A percentile compares a stretch with the other conserved stretches of the same genome.
Evolutionary conservation across 129 eudicot species (phyloP).

Genomic region (Mikania micrantha): DNA sequence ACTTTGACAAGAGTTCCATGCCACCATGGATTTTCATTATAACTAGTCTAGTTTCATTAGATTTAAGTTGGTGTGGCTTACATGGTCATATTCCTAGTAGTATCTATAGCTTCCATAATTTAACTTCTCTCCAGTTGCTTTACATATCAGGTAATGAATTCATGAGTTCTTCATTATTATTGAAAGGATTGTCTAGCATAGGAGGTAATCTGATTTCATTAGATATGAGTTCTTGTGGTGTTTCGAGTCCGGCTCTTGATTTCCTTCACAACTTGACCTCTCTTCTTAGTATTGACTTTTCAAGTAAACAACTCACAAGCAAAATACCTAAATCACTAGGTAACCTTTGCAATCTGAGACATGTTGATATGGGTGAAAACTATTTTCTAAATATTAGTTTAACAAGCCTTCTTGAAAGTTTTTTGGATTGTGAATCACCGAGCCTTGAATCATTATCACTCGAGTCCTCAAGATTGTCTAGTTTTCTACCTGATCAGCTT

Average conservation of each 20-base stretch:
- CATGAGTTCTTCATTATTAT: neutral
- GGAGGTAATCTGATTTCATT: constrained; percentile 8
- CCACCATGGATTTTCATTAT: neutral
- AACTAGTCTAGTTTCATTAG: neutral
- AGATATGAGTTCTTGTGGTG: constrained; percentile 1
- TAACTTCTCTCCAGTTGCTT: neutral
- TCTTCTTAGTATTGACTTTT: constrained; percentile 2
- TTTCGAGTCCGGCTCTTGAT: neutral
- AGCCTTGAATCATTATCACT: neutral
- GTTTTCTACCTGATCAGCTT: too few species aligned
- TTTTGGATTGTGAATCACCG: neutral
- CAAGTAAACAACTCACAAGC: neutral
- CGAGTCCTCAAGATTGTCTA: too few species aligned
- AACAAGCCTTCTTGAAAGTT: neutral
- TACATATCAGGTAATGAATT: neutral
- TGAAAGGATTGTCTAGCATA: neutral
- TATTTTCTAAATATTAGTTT: neutral
- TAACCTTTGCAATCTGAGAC: neutral
- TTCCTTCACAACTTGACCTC: constrained; percentile 17
- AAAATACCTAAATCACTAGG: neutral
- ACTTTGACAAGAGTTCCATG: neutral
- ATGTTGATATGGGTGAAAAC: neutral
- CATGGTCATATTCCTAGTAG: neutral
- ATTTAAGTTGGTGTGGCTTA: neutral
- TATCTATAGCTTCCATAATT: neutral